Base-by-base conservation (phyloP, 2,329 filamentous ascomycete species). In the Monilinia laxa region DNA sequence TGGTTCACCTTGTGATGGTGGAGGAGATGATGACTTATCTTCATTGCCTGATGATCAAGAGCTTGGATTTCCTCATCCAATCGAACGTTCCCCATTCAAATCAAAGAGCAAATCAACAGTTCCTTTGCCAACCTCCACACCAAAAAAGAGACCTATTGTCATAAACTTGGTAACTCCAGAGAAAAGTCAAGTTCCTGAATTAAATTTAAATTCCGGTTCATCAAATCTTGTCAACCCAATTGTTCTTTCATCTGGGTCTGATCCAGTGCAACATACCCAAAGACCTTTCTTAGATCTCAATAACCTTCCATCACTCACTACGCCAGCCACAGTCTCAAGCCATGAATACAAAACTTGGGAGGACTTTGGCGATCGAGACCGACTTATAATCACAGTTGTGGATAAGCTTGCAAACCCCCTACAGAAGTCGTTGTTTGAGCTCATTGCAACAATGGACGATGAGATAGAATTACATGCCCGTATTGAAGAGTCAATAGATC, bases 301-400 rank as follows among this genome's bases (percentile, higher is more conserved):
- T 28, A 64, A 71, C 12, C 42, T 72, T 11, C 72, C 73, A n/a
- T 65, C 71, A 7, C 68, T 70, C 11, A 55, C 66, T n/a, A 60
- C 74, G 51, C 68, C 72, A 25, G 67, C 53, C 11, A 67, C 68
- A 16, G 74, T 76, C 65, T 68, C 72, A 12, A 67, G 65, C 53
- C 71, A 67, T 57, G 62, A 64, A 2, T 70, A 69, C 58, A 45
- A 64, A 10, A 56, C 54, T 23, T 76, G 72, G 73, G 62, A 66
- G 45, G 68, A 68, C 11, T 42, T 67, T 23, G 23, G 45, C n/a
- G 73, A 76, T 60, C 67, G 65, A 14, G 78, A 79, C 51, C 77
- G 80, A 7, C 72, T 82, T 1, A 69, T 84, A 28, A 78, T 82
- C 59, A 80, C 81, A 62, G 69, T 79, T 2, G 56, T 66, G 7